These are phyloP conservation scores for Carpinus fangiana DNA, from an alignment of 306 rosid species.

Conservation along the genomic window DNA sequence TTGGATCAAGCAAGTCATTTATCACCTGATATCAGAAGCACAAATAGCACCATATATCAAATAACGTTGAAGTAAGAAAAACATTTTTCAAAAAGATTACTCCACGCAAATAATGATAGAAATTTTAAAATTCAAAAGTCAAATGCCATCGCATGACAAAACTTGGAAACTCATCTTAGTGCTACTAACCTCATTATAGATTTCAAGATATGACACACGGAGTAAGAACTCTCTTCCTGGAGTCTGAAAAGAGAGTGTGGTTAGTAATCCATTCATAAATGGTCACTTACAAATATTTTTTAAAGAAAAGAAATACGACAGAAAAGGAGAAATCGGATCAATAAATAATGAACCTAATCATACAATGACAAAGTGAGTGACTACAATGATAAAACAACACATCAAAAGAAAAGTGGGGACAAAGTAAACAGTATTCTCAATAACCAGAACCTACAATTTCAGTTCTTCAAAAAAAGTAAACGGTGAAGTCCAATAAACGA, in stretches of 20 bases:
- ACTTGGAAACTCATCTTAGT: neutral
- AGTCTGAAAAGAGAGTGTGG: constrained; percentile 60
- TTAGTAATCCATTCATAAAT: constrained; percentile 20
- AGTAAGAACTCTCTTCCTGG: constrained; percentile 99
- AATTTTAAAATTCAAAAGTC: neutral
- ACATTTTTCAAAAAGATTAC: neutral
- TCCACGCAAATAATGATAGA: neutral
- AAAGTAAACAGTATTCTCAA: neutral
- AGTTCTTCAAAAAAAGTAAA: neutral
- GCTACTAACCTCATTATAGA: constrained; percentile 84
- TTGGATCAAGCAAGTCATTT: constrained; percentile 98
- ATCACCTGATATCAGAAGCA: constrained; percentile 77
- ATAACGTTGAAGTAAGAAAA: constrained; percentile 1
- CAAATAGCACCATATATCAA: constrained; percentile 33
- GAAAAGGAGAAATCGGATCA: neutral
- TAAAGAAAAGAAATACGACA: neutral
- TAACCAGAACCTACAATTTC: neutral
- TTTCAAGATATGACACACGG: constrained; percentile 95
- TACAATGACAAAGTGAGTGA: constrained; percentile 19
- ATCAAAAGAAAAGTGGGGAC: neutral
- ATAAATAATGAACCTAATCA: constrained; percentile 20
- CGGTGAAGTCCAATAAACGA: neutral
- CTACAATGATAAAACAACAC: neutral
- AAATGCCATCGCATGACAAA: neutral
- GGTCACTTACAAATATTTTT: neutral